Conservation (phyloP, 768 basidiomycete genomes). For the Boletus coccyginus region DNA sequence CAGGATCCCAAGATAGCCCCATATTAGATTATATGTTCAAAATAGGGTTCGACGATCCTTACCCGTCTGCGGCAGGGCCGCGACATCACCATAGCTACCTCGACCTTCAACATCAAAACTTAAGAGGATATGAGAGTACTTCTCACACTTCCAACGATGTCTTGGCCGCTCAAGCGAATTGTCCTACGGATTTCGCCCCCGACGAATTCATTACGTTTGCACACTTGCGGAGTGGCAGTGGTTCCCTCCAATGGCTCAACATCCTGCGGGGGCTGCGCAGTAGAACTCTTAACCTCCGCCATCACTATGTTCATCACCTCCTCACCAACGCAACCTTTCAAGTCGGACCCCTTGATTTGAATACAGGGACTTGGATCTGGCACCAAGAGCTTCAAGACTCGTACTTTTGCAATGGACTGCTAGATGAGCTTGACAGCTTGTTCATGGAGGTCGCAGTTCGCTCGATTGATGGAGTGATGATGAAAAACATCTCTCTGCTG, state of each 20-base stretch:
- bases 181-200: background rate
- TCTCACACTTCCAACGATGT: background rate
- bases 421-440: background rate
- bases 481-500: background rate
- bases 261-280: background rate
- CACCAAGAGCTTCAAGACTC: background rate
- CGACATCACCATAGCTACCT: too few species aligned
- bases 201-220: background rate
- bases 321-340: background rate
- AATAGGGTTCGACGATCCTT: too few species aligned
- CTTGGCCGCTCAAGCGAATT: background rate
- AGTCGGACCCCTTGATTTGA: constrained; percentile 21
- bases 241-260: background rate
- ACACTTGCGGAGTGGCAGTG: background rate
- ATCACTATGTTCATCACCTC: background rate
- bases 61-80: too few species aligned
- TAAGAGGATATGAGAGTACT: too few species aligned
- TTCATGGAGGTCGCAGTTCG: background rate
- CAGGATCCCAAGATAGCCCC: background rate
- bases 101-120: too few species aligned
- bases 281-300: background rate
- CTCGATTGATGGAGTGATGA: background rate
- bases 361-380: background rate
- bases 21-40: background rate
- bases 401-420: background rate